phyloP scores from a whole-genome alignment of 345 rosid species.

The Jatropha curcas region DNA sequence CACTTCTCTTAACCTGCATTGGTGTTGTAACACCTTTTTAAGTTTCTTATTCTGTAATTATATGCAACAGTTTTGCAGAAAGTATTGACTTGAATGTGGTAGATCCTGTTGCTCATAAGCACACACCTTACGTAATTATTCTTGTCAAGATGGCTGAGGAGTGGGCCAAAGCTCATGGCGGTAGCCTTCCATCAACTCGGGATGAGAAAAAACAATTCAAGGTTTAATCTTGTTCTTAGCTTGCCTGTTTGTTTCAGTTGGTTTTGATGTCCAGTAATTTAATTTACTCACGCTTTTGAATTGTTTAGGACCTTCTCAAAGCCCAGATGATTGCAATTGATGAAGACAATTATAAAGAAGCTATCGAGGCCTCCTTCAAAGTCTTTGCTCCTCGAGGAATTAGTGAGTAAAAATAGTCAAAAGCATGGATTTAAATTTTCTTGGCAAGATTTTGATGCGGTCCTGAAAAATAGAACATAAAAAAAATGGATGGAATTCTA shows the following conservation, averaged over 20 bases:
- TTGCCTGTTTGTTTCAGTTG: constrained; percentile 21
- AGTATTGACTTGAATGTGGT: constrained; percentile 62
- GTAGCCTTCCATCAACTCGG: constrained; percentile 75
- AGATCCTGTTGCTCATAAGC: constrained; percentile 88
- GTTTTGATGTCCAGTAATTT: constrained; percentile 20
- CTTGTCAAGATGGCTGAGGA: constrained; percentile 83
- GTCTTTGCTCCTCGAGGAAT: constrained; percentile 89
- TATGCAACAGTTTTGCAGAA: constrained; percentile 65
- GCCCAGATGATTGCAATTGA: constrained; percentile 65
- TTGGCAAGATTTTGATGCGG: constrained; percentile 1
- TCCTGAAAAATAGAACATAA: not conserved
- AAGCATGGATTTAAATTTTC: constrained; percentile 13
- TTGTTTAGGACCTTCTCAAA: constrained; percentile 74
- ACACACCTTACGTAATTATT: constrained; percentile 87
- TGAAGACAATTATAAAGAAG: constrained; percentile 96
- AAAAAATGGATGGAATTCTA: not conserved
- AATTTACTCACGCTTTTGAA: constrained; percentile 23
- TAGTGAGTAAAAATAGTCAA: constrained; percentile 55
- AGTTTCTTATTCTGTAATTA: constrained; percentile 26
- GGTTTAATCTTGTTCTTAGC: constrained; percentile 41
- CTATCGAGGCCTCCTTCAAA: constrained; percentile 83
- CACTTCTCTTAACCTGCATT: not conserved
- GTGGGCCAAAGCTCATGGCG: constrained; percentile 73
- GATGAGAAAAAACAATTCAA: constrained; percentile 90
- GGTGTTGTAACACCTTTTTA: not conserved